These are phyloP conservation scores for Geranomyces variabilis DNA, from an alignment of 192 early-diverging fungal species.

Conservation along the genomic window DNA sequence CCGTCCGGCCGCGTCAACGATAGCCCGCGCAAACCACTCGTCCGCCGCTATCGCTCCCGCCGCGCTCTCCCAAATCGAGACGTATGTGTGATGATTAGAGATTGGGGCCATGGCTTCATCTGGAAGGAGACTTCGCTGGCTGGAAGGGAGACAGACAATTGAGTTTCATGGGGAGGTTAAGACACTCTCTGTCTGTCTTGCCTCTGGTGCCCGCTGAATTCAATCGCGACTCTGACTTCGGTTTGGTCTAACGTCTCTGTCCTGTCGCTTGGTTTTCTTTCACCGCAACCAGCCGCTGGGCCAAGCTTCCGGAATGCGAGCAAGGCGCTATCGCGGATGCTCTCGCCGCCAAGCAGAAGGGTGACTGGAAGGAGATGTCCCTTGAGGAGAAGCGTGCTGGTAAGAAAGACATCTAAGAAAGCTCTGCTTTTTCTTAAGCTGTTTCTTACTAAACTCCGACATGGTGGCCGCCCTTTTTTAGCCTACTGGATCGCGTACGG, in stretches of 20 bases:
- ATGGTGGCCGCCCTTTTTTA: slow-evolving; percentile 40
- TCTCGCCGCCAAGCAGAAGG: slow-evolving; percentile 86
- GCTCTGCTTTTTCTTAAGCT: not conserved
- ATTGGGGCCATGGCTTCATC: not conserved
- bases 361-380: slow-evolving; percentile 92
- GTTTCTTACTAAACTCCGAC: not conserved
- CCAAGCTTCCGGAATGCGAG: slow-evolving; percentile 74
- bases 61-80: slow-evolving; percentile 28
- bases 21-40: slow-evolving; percentile 6
- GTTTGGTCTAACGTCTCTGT: not conserved
- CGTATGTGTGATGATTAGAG: not conserved
- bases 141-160: too few species aligned
- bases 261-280: slow-evolving; percentile 5
- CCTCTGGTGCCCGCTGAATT: too few species aligned
- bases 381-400: slow-evolving; percentile 95
- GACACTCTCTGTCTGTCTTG: not conserved
- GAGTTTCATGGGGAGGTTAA: not conserved
- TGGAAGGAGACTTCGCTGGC: not conserved
- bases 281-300: slow-evolving; percentile 51
- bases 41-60: slow-evolving; percentile 26
- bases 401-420: slow-evolving; percentile 42
- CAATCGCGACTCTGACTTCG: too few species aligned
- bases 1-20: not conserved
- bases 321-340: slow-evolving; percentile 79
- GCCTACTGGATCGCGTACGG: slow-evolving; percentile 97